phyloP scores from a whole-genome alignment of 2,329 filamentous ascomycete species.

The Capronia americana region DNA sequence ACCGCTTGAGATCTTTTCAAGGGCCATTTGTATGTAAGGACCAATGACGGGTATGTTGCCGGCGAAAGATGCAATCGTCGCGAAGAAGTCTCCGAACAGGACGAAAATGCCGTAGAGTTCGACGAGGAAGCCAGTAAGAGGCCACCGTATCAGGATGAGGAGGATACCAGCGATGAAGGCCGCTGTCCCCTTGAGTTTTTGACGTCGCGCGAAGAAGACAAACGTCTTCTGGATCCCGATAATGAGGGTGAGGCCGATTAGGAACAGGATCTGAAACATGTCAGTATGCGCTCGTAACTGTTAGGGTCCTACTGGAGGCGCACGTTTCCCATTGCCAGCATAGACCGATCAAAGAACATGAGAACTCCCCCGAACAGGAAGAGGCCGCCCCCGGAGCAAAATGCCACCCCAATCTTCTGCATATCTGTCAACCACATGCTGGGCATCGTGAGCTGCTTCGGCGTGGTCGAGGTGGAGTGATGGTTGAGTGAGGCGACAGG shows the following conservation, averaged over 20 bases:
- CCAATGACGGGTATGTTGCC: slow-evolving; percentile 84
- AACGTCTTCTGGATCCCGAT: slow-evolving; percentile 91
- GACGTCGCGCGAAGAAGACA: slow-evolving; percentile 89
- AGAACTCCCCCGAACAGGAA: slow-evolving; percentile 94
- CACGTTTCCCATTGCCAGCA: slow-evolving; percentile 95
- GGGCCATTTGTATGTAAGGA: slow-evolving; percentile 76
- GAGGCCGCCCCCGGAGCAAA: slow-evolving; percentile 94
- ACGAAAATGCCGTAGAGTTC: slow-evolving; percentile 93
- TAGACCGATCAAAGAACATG: slow-evolving; percentile 74
- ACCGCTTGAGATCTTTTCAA: slow-evolving; percentile 74
- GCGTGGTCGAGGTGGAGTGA: neutral
- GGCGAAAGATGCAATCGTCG: slow-evolving; percentile 87
- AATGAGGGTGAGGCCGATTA: slow-evolving; percentile 93
- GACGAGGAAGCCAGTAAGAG: slow-evolving; percentile 85
- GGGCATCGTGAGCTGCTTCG: slow-evolving; percentile 64
- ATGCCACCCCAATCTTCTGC: slow-evolving; percentile 96
- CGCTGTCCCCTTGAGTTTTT: slow-evolving; percentile 89
- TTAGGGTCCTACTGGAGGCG: slow-evolving; percentile 39
- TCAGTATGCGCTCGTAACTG: slow-evolving; percentile 29
- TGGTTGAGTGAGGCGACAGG: neutral
- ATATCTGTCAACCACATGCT: slow-evolving; percentile 96
- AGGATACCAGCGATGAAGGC: slow-evolving; percentile 84
- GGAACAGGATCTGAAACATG: slow-evolving; percentile 81
- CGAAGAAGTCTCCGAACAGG: slow-evolving; percentile 94
- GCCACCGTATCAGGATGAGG: slow-evolving; percentile 89